A percentile compares a stretch with the other conserved stretches of the same genome.
Evolutionary conservation across 495 filamentous ascomycete species (phyloP).

Genomic region (Penicillium argentinense): DNA sequence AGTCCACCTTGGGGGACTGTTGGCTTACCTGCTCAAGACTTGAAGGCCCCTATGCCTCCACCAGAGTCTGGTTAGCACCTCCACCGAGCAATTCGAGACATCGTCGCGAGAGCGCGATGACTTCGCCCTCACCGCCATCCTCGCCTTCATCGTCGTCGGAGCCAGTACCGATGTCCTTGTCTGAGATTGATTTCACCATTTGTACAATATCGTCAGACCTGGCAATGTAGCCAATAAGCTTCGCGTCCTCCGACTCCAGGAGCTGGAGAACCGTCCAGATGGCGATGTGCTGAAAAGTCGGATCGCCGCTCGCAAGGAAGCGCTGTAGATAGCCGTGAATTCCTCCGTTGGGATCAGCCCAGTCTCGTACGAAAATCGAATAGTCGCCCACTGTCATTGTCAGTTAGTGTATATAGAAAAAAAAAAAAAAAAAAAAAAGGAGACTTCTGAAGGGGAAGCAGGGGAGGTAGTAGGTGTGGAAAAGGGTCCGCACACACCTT

Average conservation of each 20-base stretch:
- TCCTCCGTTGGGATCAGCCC: conserved; percentile 87
- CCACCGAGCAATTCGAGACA: conserved; percentile 84
- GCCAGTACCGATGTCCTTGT: conserved; percentile 85
- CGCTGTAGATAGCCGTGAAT: conserved; percentile 93
- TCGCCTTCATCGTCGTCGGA: conserved; percentile 87
- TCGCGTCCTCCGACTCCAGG: conserved; percentile 88
- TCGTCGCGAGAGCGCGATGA: conserved; percentile 85
- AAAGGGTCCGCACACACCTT: conserved; percentile 80
- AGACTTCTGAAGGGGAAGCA: not conserved
- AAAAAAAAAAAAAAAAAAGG: not conserved
- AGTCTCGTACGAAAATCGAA: conserved; percentile 90
- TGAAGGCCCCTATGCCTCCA: conserved; percentile 50
- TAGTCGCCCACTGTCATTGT: conserved; percentile 81
- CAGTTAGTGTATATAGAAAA: conserved; percentile 7
- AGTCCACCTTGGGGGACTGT: too few species aligned
- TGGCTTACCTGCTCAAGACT: too few species aligned
- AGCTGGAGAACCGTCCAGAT: conserved; percentile 97
- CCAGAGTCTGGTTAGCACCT: conserved; percentile 53
- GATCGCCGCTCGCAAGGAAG: conserved; percentile 90
- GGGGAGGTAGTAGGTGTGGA: not conserved
- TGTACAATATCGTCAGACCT: conserved; percentile 85
- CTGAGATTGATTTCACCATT: conserved; percentile 86
- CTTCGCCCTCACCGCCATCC: conserved; percentile 91
- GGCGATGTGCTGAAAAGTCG: conserved; percentile 98
- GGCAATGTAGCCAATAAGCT: conserved; percentile 78